phyloP scores from a whole-genome alignment of 2,329 filamentous ascomycete genomes.

The Talaromyces verruculosus region DNA sequence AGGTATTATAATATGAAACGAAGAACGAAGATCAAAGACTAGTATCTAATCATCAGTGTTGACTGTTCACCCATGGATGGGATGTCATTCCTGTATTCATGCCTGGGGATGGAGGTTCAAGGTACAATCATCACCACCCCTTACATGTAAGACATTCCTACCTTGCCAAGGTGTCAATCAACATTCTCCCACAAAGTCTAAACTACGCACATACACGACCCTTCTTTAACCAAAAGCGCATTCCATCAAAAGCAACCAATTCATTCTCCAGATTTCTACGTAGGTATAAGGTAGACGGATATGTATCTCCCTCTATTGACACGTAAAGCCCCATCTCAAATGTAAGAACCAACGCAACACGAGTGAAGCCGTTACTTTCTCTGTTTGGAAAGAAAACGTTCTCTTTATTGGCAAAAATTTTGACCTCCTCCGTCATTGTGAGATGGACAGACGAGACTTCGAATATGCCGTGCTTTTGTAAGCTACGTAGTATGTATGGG shows the following conservation, averaged over 20 bases:
- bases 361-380: conserved; percentile 32
- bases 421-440: conserved; percentile 47
- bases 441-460: conserved; percentile 46
- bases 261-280: background rate
- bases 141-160: conserved; percentile 1
- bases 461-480: conserved; percentile 37
- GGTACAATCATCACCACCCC: background rate
- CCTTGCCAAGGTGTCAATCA: background rate
- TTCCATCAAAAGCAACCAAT: background rate
- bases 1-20: background rate
- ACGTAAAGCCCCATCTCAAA: conserved; percentile 39
- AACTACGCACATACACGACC: background rate
- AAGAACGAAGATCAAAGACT: background rate
- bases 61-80: background rate
- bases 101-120: background rate
- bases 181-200: background rate
- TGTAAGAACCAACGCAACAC: conserved; percentile 43
- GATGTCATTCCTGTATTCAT: background rate
- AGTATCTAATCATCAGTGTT: background rate
- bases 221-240: background rate
- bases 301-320: conserved; percentile 49
- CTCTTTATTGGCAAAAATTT: conserved; percentile 45
- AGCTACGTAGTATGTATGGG: no score
- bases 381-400: conserved; percentile 28
- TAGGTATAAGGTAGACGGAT: conserved; percentile 35